Evolutionary conservation across 2,329 filamentous ascomycete genomes (phyloP), one percentile per base, ranked within the genome.

Genomic region (Ophiostoma pallidulum): DNA sequence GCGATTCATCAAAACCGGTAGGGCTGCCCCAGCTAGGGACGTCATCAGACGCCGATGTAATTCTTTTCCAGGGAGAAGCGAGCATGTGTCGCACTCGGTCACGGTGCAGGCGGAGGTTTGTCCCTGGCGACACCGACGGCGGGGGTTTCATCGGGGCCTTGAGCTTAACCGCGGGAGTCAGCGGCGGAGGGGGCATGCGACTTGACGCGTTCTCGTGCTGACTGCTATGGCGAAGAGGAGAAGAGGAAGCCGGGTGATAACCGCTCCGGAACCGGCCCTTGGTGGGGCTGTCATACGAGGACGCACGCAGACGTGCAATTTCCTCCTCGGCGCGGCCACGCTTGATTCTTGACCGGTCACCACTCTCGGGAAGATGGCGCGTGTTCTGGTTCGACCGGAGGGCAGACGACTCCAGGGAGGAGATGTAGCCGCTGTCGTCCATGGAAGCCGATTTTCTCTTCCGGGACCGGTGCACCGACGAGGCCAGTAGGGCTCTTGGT

Each of bases 381-480:
- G 69, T 70, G 51, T 77, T 72, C 54, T 78, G 76, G 53, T 82
- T 80, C 41, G 84, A 81, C 50, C 91, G 79, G 62, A 87, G 77
- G 13, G 77, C 88, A 0, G 92, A 97, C 3, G 92, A 97, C 57
- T 96, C 90, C 16, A 97, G 75, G 0, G 90, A 96, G 2, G 92
- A 97, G 62, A 94, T 95, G 65, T 97, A 98, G 35, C 92, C 92
- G 62, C 91, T 97, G 65, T 98, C 92, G 59, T 78, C 87, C 71
- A 94, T 83, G 12, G 84, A 83, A 26, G 78, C 77, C 58, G 85
- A 79, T 63, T 88, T 91, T 55, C 85, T 82, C 66, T 86, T 87
- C 55, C 83, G 81, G 33, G 80, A 77, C 44, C 79, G 80, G 43
- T 72, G 68, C 37, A 74, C 74, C n/a, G 85, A 85, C 8, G 54